phyloP scores from a whole-genome alignment of 208 protist species.

The Entamoeba histolytica region DNA sequence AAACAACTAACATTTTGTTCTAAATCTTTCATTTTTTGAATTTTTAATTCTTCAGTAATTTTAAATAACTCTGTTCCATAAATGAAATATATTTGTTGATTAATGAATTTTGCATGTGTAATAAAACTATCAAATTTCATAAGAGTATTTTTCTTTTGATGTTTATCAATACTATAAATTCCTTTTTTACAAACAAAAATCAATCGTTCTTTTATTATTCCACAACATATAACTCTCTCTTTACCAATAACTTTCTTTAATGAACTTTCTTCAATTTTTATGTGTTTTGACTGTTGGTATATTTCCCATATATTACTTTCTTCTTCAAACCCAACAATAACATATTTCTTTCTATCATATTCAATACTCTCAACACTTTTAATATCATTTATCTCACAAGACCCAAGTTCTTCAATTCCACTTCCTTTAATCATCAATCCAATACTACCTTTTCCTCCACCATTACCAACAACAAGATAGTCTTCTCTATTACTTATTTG shows the following conservation, averaged over 20 bases:
- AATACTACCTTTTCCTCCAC: neutral
- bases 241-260: no score
- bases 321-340: no score
- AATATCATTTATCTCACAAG: neutral
- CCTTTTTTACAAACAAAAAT: no score
- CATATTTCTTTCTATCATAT: no score
- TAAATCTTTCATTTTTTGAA: neutral
- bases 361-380: no score
- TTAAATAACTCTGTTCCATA: neutral
- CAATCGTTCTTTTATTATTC: no score
- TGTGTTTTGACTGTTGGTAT: no score
- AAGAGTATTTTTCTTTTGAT: neutral
- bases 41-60: neutral
- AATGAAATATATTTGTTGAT: neutral
- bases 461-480: neutral
- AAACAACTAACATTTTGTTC: neutral
- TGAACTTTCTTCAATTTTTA: no score
- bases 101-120: neutral
- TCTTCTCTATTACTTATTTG: neutral
- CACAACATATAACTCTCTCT: no score
- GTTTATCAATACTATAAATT: neutral
- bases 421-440: neutral
- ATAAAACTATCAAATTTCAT: neutral
- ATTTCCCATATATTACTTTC: no score
- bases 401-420: neutral